Evolutionary conservation across 441 rosid genomes (phyloP).

Genomic region (Gossypium aridum): DNA sequence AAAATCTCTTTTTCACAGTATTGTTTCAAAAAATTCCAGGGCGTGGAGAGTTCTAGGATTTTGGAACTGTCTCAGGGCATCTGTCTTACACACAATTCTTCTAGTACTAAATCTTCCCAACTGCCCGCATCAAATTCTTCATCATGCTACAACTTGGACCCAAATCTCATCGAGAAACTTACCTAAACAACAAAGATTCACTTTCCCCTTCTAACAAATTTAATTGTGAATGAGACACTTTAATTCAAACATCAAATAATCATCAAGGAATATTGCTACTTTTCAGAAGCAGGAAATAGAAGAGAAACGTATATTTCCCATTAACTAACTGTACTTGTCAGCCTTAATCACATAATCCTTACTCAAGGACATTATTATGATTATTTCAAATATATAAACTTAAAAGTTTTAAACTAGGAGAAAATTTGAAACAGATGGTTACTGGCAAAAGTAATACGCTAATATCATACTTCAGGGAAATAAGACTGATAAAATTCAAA

Average conservation of each 20-base stretch:
- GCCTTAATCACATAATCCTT: neutral
- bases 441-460: neutral
- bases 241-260: neutral
- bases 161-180: neutral
- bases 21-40: neutral
- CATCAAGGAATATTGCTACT: neutral
- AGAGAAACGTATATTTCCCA: neutral
- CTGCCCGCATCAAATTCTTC: neutral
- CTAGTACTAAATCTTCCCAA: neutral
- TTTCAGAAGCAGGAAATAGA: neutral
- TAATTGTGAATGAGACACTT: neutral
- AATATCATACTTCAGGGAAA: neutral
- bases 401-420: neutral
- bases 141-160: neutral
- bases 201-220: neutral
- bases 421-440: neutral
- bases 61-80: neutral
- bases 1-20: neutral
- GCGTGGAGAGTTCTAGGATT: neutral
- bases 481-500: neutral
- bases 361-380: neutral
- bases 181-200: neutral
- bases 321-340: neutral
- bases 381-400: neutral
- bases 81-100: neutral